Base-by-base conservation (phyloP, 495 filamentous ascomycete genomes). In the Elasticomyces elasticus region DNA sequence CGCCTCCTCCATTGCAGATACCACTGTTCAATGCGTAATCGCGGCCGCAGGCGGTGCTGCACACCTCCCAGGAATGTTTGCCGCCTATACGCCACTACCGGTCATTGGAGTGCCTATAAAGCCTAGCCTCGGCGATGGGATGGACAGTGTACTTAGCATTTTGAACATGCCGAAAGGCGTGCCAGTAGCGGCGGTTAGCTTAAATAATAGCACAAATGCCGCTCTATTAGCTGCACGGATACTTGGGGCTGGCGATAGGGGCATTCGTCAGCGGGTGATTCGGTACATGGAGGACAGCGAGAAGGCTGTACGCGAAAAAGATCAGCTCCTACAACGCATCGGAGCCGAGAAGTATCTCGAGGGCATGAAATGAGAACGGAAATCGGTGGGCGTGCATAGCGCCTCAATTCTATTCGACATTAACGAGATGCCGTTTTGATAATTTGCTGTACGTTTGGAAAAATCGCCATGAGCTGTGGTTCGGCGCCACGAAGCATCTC, bases 81-180 rank as follows among this genome's bases (percentile, higher is more conserved):
- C 90, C 1, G 84, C 87, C 12, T 81, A 85, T 68, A 92, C 87
- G 11, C 77, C 81, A n/a, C 75, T 97, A 28, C 92, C 91, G 0
- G 91, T 96, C 13, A 91, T 97, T 52, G 92, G 94, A 13, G 80
- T 96, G 1, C 92, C 94, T 0, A 83, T 98, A 19, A 92, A 87
- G 71, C 88, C 85, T 2, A 91, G 82, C 56, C 79, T 83, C 7
- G 69, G 94, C 37, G 92, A 95, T 67, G 91, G 94, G 28, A 76
- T 91, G 52, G 94, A 98, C 65, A 91, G 86, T 64, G 67, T 97
- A 61, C 77, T 87, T 60, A 90, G 84, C 59, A 95, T 95, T 63
- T 85, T 89, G 10, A 89, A 95, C 69, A 95, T 98, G 94, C 92
- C 91, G 40, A 54, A 60, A 17, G 70, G 70, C 13, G 83, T 89